Conservation (phyloP, 352 stramenopile species). For the Phytophthora syringae region DNA sequence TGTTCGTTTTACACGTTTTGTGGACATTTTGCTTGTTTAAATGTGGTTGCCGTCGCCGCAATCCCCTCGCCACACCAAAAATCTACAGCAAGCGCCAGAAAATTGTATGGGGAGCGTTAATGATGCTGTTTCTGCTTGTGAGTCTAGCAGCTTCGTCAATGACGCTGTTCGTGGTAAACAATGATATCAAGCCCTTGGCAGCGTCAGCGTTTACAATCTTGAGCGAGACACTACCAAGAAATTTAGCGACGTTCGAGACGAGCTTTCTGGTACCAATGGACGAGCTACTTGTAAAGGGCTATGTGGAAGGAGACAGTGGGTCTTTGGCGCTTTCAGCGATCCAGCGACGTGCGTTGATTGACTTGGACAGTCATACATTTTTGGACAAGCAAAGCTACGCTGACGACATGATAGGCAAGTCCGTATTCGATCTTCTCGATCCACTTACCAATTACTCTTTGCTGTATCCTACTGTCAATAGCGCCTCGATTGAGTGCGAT, state of each 20-base stretch:
- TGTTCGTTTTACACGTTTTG: slow-evolving; percentile 54
- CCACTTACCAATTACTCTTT: slow-evolving; percentile 43
- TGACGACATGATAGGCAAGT: slow-evolving; percentile 38
- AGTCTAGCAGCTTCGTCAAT: slow-evolving; percentile 29
- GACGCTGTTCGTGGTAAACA: slow-evolving; percentile 43
- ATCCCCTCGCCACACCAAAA: slow-evolving; percentile 46
- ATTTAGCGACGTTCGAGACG: slow-evolving; percentile 45
- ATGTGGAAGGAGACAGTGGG: slow-evolving; percentile 5
- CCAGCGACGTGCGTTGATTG: slow-evolving; percentile 23
- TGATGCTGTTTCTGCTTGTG: slow-evolving; percentile 38
- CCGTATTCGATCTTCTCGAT: slow-evolving; percentile 52
- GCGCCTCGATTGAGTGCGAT: slow-evolving; percentile 42
- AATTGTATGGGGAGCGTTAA: slow-evolving; percentile 44
- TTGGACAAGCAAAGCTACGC: slow-evolving; percentile 51
- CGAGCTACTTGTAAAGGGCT: slow-evolving; percentile 30
- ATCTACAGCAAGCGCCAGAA: slow-evolving; percentile 63
- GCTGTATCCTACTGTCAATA: slow-evolving; percentile 54
- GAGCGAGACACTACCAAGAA: slow-evolving; percentile 31
- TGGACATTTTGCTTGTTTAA: slow-evolving; percentile 61
- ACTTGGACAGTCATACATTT: slow-evolving; percentile 53
- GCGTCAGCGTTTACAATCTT: slow-evolving; percentile 32
- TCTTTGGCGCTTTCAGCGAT: slow-evolving; percentile 27
- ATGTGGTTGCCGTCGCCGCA: slow-evolving; percentile 52
- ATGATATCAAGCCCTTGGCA: slow-evolving; percentile 38
- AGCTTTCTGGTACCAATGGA: slow-evolving; percentile 45